Conservation (phyloP, 208 protist species). For the Leishmania guyanensis region DNA sequence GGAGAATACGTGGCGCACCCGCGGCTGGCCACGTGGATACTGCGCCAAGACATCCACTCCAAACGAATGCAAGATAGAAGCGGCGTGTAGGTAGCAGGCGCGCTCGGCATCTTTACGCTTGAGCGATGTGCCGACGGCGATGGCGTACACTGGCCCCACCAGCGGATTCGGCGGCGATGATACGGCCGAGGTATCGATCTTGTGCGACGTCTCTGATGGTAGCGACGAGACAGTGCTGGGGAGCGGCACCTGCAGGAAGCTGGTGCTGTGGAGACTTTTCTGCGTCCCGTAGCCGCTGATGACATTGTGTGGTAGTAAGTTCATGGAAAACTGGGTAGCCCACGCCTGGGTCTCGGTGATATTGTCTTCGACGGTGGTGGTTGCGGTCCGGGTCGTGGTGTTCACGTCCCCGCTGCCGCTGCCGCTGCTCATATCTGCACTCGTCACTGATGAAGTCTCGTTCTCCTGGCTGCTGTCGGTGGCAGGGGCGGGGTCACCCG, state of each 20-base stretch:
- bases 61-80: conserved; percentile 44
- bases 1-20: conserved; percentile 19
- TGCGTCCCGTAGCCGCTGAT: neutral
- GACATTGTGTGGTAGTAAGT: conserved; percentile 2
- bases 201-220: conserved; percentile 7
- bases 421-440: neutral
- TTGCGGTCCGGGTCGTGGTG: neutral
- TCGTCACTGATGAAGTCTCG: neutral
- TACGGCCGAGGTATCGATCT: conserved; percentile 4
- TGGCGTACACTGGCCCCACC: conserved; percentile 13
- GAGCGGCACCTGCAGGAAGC: conserved; percentile 18
- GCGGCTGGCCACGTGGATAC: conserved; percentile 53
- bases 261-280: neutral
- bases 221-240: neutral
- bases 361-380: neutral
- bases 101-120: conserved; percentile 86
- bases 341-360: conserved; percentile 8
- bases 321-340: neutral
- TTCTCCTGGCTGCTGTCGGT: neutral
- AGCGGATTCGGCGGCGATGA: neutral
- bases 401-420: neutral
- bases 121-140: conserved; percentile 73
- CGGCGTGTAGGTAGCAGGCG: conserved; percentile 82
- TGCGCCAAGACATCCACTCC: conserved; percentile 59
- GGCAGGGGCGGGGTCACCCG: neutral